Conservation (phyloP, 1,139 yeast species). For the Kodamaea anthophila region DNA sequence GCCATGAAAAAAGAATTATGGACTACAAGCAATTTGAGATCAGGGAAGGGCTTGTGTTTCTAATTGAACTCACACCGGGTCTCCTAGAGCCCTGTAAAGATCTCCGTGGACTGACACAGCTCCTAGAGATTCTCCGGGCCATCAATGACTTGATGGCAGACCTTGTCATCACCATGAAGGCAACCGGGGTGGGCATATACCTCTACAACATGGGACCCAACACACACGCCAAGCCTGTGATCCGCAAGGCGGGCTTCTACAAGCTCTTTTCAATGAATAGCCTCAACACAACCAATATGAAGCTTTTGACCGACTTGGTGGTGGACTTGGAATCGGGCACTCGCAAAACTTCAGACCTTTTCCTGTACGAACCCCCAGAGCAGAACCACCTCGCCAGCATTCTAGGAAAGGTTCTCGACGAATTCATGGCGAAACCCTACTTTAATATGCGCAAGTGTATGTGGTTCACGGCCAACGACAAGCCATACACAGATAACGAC, state of each 20-base stretch:
- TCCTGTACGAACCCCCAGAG: constrained; percentile 11
- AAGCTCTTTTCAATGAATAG: constrained; percentile 31
- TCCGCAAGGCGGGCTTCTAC: constrained; percentile 12
- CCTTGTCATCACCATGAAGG: constrained; percentile 51
- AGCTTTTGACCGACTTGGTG: constrained; percentile 28
- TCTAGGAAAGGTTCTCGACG: constrained; percentile 29
- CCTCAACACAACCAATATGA: constrained; percentile 37
- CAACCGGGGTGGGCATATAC: constrained; percentile 64
- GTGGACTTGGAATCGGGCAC: constrained; percentile 22
- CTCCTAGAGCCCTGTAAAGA: constrained; percentile 34
- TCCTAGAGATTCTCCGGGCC: constrained; percentile 50
- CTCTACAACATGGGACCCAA: constrained; percentile 43
- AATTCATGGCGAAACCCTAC: constrained; percentile 23
- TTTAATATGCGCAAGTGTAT: constrained; percentile 33
- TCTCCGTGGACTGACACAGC: constrained; percentile 32
- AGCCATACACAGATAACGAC: constrained; percentile 21
- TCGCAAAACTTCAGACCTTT: constrained; percentile 13
- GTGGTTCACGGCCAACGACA: constrained; percentile 40
- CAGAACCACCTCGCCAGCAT: constrained; percentile 21
- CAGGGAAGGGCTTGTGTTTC: constrained; percentile 58
- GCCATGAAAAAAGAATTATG: constrained; percentile 43
- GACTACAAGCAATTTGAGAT: constrained; percentile 39
- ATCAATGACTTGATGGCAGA: constrained; percentile 52
- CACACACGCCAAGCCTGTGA: constrained; percentile 5
- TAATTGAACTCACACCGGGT: constrained; percentile 53